A percentile compares a stretch with the other conserved stretches of the same genome.
Evolutionary conservation across 1,284 basidiomycete genomes (phyloP).

Genomic region (Cryptococcus sp.): DNA sequence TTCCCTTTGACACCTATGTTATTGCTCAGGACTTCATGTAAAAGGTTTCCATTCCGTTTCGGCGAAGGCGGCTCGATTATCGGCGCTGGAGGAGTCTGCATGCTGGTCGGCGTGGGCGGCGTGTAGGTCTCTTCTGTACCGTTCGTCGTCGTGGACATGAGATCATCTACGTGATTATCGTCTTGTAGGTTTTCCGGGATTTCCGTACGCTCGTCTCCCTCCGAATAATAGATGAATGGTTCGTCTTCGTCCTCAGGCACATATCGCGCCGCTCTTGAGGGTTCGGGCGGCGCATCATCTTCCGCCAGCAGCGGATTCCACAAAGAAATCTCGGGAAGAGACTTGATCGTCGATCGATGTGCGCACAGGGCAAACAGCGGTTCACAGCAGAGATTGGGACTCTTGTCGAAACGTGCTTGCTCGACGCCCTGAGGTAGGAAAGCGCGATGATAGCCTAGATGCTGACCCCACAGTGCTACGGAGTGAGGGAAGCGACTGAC

Average conservation of each 20-base stretch:
- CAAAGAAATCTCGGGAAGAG: slow-evolving; percentile 10
- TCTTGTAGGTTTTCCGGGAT: not conserved
- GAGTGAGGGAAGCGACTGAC: slow-evolving; percentile 5
- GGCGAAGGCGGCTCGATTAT: not conserved
- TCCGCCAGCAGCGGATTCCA: slow-evolving; percentile 13
- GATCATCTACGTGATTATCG: not conserved
- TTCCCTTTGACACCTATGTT: not conserved
- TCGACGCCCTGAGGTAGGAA: slow-evolving; percentile 17
- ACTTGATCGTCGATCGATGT: not conserved
- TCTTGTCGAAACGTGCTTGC: not conserved
- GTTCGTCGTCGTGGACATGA: not conserved
- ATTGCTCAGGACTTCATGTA: not conserved
- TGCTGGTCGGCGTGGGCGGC: too few species aligned
- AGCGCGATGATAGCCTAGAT: slow-evolving; percentile 19
- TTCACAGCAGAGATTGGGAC: slow-evolving; percentile 14
- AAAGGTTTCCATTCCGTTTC: too few species aligned
- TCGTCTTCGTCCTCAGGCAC: slow-evolving; percentile 14
- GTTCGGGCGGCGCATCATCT: slow-evolving; percentile 8
- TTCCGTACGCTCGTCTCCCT: slow-evolving; percentile 3
- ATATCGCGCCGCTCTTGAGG: not conserved
- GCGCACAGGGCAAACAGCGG: slow-evolving; percentile 19
- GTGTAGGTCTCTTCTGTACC: not conserved
- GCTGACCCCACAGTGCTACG: slow-evolving; percentile 11
- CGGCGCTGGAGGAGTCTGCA: not conserved
- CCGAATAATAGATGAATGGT: not conserved